phyloP scores from a whole-genome alignment of 305 asterid genomes.

The Fraxinus baroniana region DNA sequence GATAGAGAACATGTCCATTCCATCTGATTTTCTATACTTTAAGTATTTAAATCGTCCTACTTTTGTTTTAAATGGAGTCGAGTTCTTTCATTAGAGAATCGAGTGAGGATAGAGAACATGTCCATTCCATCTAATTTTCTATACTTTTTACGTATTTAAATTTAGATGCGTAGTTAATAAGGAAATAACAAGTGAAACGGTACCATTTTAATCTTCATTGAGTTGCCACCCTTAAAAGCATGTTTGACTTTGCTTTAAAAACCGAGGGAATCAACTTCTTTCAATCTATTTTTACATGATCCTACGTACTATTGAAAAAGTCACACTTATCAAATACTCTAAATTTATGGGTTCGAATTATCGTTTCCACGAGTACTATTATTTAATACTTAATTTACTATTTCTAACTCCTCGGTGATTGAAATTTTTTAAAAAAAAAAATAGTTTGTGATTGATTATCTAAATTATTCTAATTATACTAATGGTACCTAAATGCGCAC shows the following conservation, averaged over 20 bases:
- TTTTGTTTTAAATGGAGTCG: not conserved
- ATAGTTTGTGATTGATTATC: too few species aligned
- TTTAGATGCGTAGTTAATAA: too few species aligned
- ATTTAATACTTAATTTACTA: too few species aligned
- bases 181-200: not conserved
- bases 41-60: not conserved
- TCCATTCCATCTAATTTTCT: not conserved
- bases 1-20: not conserved
- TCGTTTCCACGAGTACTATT: too few species aligned
- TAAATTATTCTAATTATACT: too few species aligned
- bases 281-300: not conserved
- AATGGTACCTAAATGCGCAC: not conserved
- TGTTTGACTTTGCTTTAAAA: not conserved
- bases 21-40: not conserved
- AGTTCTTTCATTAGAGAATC: too few species aligned
- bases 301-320: not conserved
- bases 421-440: too few species aligned
- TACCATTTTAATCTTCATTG: not conserved
- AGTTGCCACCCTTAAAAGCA: not conserved
- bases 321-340: too few species aligned
- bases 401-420: too few species aligned
- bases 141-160: not conserved
- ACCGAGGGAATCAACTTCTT: not conserved
- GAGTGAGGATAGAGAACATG: too few species aligned
- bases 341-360: too few species aligned